These are phyloP conservation scores for Fraxinus baroniana DNA, from an alignment of 305 asterid genomes.

Conservation along the genomic window DNA sequence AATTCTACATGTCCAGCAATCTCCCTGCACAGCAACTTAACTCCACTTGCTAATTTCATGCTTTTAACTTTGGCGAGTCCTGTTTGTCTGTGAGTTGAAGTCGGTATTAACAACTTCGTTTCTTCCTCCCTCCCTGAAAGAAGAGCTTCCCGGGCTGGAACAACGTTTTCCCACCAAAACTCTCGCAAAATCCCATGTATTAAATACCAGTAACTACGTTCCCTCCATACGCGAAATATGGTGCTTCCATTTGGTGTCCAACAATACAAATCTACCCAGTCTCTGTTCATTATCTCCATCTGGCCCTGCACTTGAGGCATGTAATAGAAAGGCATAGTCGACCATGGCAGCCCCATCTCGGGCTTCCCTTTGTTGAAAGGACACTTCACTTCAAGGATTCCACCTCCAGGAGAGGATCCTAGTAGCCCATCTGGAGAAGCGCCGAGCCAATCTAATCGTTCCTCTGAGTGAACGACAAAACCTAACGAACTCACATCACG, in stretches of 20 bases:
- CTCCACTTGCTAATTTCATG: slow-evolving; percentile 64
- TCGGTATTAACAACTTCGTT: slow-evolving; percentile 58
- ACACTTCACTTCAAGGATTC: slow-evolving; percentile 89
- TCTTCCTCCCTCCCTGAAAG: slow-evolving; percentile 61
- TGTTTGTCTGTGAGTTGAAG: slow-evolving; percentile 62
- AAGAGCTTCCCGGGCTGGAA: slow-evolving; percentile 77
- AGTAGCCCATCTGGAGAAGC: slow-evolving; percentile 94
- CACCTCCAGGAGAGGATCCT: slow-evolving; percentile 58
- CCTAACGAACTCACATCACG: slow-evolving; percentile 73
- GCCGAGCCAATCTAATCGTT: slow-evolving; percentile 67
- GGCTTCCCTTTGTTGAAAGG: slow-evolving; percentile 94
- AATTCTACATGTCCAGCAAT: slow-evolving; percentile 76
- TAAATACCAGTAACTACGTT: slow-evolving; percentile 64
- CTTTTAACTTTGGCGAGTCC: slow-evolving; percentile 68
- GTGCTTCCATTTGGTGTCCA: slow-evolving; percentile 95
- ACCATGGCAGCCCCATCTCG: slow-evolving; percentile 74
- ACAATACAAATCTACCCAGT: slow-evolving; percentile 89
- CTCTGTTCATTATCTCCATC: slow-evolving; percentile 89
- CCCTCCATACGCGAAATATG: slow-evolving; percentile 70
- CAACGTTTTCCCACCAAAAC: slow-evolving; percentile 96
- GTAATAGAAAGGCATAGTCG: slow-evolving; percentile 79
- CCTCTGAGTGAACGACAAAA: slow-evolving; percentile 69
- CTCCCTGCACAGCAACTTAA: slow-evolving; percentile 79
- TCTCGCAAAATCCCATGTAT: slow-evolving; percentile 67
- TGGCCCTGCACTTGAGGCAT: slow-evolving; percentile 98